Evolutionary conservation across 768 basidiomycete genomes (phyloP), one percentile per base, ranked within the genome.

Genomic region (Suillus clintonianus): DNA sequence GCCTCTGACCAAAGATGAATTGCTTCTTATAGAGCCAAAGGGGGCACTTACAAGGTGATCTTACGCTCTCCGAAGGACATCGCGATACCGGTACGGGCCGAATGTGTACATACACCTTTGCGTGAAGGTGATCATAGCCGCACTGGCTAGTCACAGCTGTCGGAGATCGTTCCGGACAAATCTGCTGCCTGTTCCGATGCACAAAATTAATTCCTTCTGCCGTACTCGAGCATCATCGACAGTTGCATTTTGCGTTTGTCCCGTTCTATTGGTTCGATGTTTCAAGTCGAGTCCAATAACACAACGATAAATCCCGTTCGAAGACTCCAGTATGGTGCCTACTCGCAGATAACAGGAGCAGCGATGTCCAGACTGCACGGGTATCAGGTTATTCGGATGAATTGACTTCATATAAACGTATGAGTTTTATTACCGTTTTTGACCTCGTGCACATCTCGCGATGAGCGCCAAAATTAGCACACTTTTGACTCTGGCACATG

Each of bases 341-440:
- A 22, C 54, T 55, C 54, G n/a, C 54, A 55, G 22, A 37, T 36
- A 55, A 55, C 4, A 14, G 48, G 17, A 36, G 53, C 5, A n/a
- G 22, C 45, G n/a, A 4, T 54, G 45, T 13, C n/a, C 43, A n/a
- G 47, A 47, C 47, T 11, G n/a, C n/a, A n/a, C n/a, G 22, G 27
- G 14, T 24, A 47, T 6, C 27, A 55, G 22, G n/a, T 55, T 55
- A 37, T 22, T 55, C 14, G 19, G 34, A 14, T 36, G 53, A 14
- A 22, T 22, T 55, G 57, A 45, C 45, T 77, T 82, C 82, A 82
- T 78, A 81, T 87, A 79, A 89, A 91, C 22, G 89, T 89, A 77
- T 81, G 78, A 45, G 89, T 87, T 76, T 85, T 84, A 71, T 91
- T 91, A 48, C 89, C 89, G 63, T 83, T 83, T 74, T 83, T 89